phyloP scores from a whole-genome alignment of 2,329 filamentous ascomycete species.

The Talaromyces piceae region DNA sequence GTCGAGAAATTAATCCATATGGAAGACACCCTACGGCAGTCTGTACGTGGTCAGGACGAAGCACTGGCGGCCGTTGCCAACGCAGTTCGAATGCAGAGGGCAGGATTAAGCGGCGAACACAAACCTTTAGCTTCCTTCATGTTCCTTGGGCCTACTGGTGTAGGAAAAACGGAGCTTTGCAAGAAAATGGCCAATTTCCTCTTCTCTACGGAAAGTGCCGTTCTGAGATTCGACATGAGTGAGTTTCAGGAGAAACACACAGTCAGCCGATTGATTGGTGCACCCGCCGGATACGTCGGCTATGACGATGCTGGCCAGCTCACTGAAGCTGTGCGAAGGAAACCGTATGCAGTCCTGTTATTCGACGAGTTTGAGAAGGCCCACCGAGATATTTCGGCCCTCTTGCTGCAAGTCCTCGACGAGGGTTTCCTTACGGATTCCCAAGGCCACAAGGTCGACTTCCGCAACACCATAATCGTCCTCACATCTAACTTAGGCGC shows the following conservation, averaged over 20 bases:
- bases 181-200: conserved; percentile 92
- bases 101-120: conserved; percentile 85
- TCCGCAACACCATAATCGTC: conserved; percentile 93
- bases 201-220: conserved; percentile 84
- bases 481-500: conserved; percentile 93
- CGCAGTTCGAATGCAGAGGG: conserved; percentile 87
- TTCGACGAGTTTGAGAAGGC: conserved; percentile 99
- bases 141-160: conserved; percentile 93
- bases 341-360: conserved; percentile 88
- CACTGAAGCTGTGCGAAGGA: conserved; percentile 87
- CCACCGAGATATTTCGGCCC: conserved; percentile 84
- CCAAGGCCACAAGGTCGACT: conserved; percentile 94
- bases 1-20: conserved; percentile 92
- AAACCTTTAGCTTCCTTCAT: conserved; percentile 90
- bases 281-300: conserved; percentile 88
- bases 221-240: conserved; percentile 94
- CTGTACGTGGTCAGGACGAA: conserved; percentile 88
- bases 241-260: conserved; percentile 98
- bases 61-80: conserved; percentile 85
- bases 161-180: conserved; percentile 94
- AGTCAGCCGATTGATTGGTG: conserved; percentile 83
- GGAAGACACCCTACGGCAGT: conserved; percentile 79
- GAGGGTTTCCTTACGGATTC: conserved; percentile 94
- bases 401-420: conserved; percentile 89
- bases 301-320: conserved; percentile 96